Conservation (phyloP, 352 stramenopile species). For the Phytophthora fragariaefolia region DNA sequence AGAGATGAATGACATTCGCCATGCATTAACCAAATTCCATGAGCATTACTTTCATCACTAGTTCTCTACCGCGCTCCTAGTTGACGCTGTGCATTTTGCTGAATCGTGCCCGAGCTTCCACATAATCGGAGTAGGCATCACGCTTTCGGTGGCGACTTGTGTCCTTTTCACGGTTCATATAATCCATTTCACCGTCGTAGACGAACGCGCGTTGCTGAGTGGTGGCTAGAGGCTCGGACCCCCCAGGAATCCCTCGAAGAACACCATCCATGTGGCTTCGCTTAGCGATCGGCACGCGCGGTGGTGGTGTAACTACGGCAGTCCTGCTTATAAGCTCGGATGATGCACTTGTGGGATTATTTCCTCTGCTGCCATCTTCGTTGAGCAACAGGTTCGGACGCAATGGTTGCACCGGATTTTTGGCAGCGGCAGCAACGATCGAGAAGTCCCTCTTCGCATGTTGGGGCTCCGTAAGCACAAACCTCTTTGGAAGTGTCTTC, state of each 20-base stretch:
- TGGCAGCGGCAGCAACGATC: slow-evolving; percentile 54
- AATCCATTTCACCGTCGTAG: slow-evolving; percentile 79
- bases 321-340: slow-evolving; percentile 15
- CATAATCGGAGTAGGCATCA: slow-evolving; percentile 88
- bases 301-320: slow-evolving; percentile 17
- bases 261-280: slow-evolving; percentile 84
- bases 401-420: slow-evolving; percentile 61
- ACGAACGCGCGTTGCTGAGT: slow-evolving; percentile 63
- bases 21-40: no score
- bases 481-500: slow-evolving; percentile 64
- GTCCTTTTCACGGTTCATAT: slow-evolving; percentile 80
- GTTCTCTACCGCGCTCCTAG: slow-evolving; percentile 22
- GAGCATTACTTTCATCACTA: not conserved
- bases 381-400: slow-evolving; percentile 43
- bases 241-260: slow-evolving; percentile 60
- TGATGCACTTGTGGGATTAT: slow-evolving; percentile 20
- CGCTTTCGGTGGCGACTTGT: slow-evolving; percentile 80
- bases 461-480: slow-evolving; percentile 68
- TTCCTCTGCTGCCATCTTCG: slow-evolving; percentile 44
- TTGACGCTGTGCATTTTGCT: slow-evolving; percentile 92
- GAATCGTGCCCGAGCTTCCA: slow-evolving; percentile 87
- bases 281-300: slow-evolving; percentile 69
- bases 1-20: slow-evolving; percentile 22
- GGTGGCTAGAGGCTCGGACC: slow-evolving; percentile 35
- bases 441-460: slow-evolving; percentile 55